Evolutionary conservation across 208 protist genomes (phyloP), one percentile per base, ranked within the genome.

Genomic region (Acanthamoeba royreba): DNA sequence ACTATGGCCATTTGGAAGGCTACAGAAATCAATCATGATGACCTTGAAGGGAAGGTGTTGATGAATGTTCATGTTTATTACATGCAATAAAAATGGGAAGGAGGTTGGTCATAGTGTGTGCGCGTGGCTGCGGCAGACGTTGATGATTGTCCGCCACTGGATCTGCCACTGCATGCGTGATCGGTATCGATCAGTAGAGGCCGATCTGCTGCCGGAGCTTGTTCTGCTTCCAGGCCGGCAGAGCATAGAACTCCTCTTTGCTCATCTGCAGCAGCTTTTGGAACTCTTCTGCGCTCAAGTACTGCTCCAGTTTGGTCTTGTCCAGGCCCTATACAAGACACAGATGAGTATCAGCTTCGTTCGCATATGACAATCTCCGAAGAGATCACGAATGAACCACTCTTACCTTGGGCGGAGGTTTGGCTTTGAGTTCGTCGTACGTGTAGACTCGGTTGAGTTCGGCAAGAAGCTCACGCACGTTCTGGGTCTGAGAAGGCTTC

Each of bases 281-380:
- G 42, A 95, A 95, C 28, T 95, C 94, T 2, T 77, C 88, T 43
- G 93, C 94, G 88, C 61, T 83, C 31, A 93, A 42, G 88, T 93
- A 93, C 28, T 52, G 38, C 88, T 93, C 88, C 61, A 93, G 88
- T 42, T 93, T 74, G 28, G 88, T 93, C 88, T 74, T 74, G 79
- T 95, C 94, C 28, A 95, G 22, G 35, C 77, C 46, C 47, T 93
- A n/a, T n/a, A n/a, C n/a, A n/a, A n/a, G n/a, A n/a, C n/a, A n/a
- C n/a, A n/a, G n/a, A n/a, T n/a, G n/a, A n/a, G 69, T 0, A 15
- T 35, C 3, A 0, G 11, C 28, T 9, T 9, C n/a, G 1, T 8
- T 28, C 55, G 33, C 55, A 66, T 28, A 13, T n/a, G 15, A 28
- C 33, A 9, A 55, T 22, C 33, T 9, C n/a, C 22, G 55, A 31